phyloP scores from a whole-genome alignment of 169 alveolate genomes.

The Plasmodium relictum region DNA sequence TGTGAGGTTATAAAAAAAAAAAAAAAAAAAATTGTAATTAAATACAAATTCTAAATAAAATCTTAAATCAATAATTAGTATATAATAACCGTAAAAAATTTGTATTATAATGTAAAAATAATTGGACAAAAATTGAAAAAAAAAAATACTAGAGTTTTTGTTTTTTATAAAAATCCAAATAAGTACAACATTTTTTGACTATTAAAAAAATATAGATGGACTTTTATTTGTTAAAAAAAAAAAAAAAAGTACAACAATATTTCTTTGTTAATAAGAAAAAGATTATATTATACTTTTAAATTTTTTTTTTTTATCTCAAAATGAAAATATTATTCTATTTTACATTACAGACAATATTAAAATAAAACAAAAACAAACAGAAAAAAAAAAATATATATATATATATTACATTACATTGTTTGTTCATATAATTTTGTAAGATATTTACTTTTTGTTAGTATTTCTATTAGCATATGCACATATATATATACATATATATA shows the following conservation, averaged over 20 bases:
- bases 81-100: too few relatives aligned
- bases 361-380: background rate
- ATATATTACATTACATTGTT: background rate
- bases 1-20: background rate
- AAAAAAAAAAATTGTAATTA: background rate
- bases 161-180: too few relatives aligned
- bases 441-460: constrained; percentile 15
- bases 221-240: too few relatives aligned
- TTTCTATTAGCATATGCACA: constrained; percentile 21
- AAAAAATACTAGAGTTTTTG: too few relatives aligned
- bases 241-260: too few relatives aligned
- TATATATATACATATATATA: background rate
- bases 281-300: background rate
- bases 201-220: too few relatives aligned
- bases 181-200: too few relatives aligned
- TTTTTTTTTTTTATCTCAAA: constrained; percentile 1
- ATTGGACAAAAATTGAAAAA: too few relatives aligned
- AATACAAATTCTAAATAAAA: background rate
- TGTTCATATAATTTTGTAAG: constrained; percentile 4
- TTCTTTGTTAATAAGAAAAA: background rate
- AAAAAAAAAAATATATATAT: too few relatives aligned
- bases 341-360: background rate
- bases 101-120: too few relatives aligned
- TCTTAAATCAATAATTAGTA: background rate
- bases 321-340: background rate